Evolutionary conservation across 2,329 filamentous ascomycete genomes (phyloP), one percentile per base, ranked within the genome.

Genomic region (Sporothrix mexicana): DNA sequence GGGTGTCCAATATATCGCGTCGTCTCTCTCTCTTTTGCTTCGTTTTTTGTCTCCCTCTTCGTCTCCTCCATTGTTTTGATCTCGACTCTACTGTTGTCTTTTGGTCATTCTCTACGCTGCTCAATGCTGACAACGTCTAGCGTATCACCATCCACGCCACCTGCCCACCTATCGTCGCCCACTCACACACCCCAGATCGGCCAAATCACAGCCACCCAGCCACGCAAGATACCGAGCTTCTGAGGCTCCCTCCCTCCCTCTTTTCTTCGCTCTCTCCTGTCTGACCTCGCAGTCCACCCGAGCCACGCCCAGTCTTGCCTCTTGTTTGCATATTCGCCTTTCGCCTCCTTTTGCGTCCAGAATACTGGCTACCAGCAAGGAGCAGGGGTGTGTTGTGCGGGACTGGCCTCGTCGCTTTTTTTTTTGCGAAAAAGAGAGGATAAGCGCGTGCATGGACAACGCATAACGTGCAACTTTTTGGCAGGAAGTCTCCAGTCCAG

Each of bases 131-230:
- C 51, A 41, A 43, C 67, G 57, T 25, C 53, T 49, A 70, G 68
- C 53, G 53, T 30, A 43, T 30, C 15, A 36, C 66, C 25, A 61
- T 17, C 66, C 47, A 17, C 62, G 23, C 62, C 62, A 51, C 62
- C 47, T 51, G 47, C 45, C 45, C 45, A 13, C 12, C 51, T 7
- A 7, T 20, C 17, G 41, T 45, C 41, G 36, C 41, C 30, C 30
- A 36, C 30, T 36, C 30, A 36, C 30, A 36, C 30, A 36, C 30
- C n/a, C 61, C n/a, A 30, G 67, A 70, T 70, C 67, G 43, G 45
- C 45, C 47, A 51, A 15, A n/a, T 61, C 70, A 67, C 70, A 71
- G 70, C 70, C 70, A 71, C 70, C 70, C 70, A 68, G 70, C 70
- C 70, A 72, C 70, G 70, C 61, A 30, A 68, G 47, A 51, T 66